phyloP scores from a whole-genome alignment of 257 asterid genomes.

The Leptodermis oblonga region DNA sequence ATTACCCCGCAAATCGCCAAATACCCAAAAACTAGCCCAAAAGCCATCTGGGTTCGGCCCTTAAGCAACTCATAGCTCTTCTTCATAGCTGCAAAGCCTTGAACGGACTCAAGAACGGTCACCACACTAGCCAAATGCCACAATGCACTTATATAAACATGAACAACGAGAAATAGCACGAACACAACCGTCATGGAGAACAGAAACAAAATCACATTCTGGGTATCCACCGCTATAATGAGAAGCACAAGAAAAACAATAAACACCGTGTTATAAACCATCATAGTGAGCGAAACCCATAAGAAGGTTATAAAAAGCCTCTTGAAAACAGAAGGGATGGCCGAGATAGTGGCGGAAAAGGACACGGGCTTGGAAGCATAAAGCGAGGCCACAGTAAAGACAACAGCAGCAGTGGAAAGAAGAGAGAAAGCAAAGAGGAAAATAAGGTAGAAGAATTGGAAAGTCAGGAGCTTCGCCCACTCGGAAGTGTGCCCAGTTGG shows the following conservation, averaged over 20 bases:
- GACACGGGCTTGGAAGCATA: conserved; percentile 88
- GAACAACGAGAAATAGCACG: conserved; percentile 62
- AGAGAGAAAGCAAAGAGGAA: conserved; percentile 84
- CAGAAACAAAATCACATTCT: conserved; percentile 48
- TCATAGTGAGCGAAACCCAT: conserved; percentile 76
- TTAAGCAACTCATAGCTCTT: conserved; percentile 69
- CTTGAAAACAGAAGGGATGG: conserved; percentile 73
- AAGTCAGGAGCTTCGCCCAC: conserved; percentile 65
- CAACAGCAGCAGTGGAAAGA: conserved; percentile 89
- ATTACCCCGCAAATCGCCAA: conserved; percentile 62
- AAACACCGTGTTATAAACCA: conserved; percentile 57
- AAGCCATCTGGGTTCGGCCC: conserved; percentile 56
- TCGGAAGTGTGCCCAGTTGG: conserved; percentile 46
- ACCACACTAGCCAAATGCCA: conserved; percentile 96
- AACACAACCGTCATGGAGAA: conserved; percentile 54
- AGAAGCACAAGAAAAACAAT: conserved; percentile 56
- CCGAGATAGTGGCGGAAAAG: conserved; percentile 59
- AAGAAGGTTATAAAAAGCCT: conserved; percentile 73
- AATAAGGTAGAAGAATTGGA: conserved; percentile 77
- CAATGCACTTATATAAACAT: conserved; percentile 77
- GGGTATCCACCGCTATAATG: conserved; percentile 53
- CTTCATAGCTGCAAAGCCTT: conserved; percentile 68
- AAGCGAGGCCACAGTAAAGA: conserved; percentile 86
- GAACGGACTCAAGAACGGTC: conserved; percentile 76
- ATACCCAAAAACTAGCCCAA: conserved; percentile 60